These are phyloP conservation scores for Leucosporidium scottii DNA, from an alignment of 768 basidiomycete genomes.

Conservation along the genomic window DNA sequence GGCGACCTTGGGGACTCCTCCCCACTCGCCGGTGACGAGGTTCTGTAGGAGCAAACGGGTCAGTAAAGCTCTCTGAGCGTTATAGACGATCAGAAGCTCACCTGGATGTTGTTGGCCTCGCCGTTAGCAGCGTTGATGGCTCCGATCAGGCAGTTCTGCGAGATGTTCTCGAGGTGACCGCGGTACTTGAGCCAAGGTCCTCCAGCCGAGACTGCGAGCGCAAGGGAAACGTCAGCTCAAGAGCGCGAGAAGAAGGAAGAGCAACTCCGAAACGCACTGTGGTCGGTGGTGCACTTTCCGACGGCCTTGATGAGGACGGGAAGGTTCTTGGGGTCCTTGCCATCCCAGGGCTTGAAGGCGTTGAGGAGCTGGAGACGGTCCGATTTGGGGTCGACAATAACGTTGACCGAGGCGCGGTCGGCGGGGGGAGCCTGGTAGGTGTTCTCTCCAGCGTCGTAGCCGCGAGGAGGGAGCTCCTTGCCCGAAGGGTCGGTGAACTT, in stretches of 20 bases:
- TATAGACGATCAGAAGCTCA: slow-evolving; percentile 32
- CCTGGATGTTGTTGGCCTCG: slow-evolving; percentile 83
- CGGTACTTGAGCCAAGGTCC: slow-evolving; percentile 99
- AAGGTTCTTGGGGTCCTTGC: slow-evolving; percentile 78
- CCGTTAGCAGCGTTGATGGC: slow-evolving; percentile 93
- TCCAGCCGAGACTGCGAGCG: slow-evolving; percentile 63
- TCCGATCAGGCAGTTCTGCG: slow-evolving; percentile 75
- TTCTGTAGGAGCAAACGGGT: slow-evolving; percentile 39
- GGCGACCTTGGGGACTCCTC: slow-evolving; percentile 73
- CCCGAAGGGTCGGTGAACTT: slow-evolving; percentile 90
- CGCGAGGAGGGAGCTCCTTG: slow-evolving; percentile 84
- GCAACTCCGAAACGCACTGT: slow-evolving; percentile 54
- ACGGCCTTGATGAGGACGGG: slow-evolving; percentile 96
- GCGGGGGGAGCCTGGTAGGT: slow-evolving; percentile 92
- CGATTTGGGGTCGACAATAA: slow-evolving; percentile 74
- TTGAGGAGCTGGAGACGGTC: slow-evolving; percentile 84
- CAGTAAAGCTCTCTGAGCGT: not conserved
- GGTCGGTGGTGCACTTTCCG: slow-evolving; percentile 73
- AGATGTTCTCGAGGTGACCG: slow-evolving; percentile 97
- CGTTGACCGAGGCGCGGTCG: slow-evolving; percentile 72
- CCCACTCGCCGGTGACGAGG: slow-evolving; percentile 77
- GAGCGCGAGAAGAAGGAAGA: slow-evolving; percentile 44
- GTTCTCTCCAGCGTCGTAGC: slow-evolving; percentile 93
- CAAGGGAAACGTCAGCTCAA: slow-evolving; percentile 67
- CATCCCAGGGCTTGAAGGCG: slow-evolving; percentile 89